Evolutionary conservation across 148 eudicot genomes (phyloP), one percentile per base, ranked within the genome.

Genomic region (Chenopodium suecicum): DNA sequence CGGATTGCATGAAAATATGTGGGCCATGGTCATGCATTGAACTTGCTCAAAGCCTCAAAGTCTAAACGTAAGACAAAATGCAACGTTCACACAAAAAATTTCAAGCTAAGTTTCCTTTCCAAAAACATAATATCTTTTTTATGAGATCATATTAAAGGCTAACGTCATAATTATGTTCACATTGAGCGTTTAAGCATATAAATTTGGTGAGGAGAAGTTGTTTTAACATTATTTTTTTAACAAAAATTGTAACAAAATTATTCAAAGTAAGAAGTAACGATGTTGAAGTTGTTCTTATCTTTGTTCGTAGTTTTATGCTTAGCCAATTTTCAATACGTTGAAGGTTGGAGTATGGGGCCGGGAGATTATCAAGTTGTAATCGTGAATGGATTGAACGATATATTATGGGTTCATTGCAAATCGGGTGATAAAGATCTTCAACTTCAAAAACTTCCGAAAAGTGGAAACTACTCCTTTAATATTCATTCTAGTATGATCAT

Each of bases 351-450:
- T n/a, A 0, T 16, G 0, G 0, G 4, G 1, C 9, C 16, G 46
- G 85, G 4, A 44, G 10, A 1, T 22, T 83, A 83, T 41, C 9
- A 46, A 22, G 20, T 77, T 3, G 37, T 27, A 3, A 29, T 82
- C 27, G 66, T 12, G 22, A 82, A 82, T 27, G 80, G 70, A 29
- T 44, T 82, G 4, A 54, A 29, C 8, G 63, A 19, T 12, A 27
- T 2, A 17, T 9, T 82, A 23, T 25, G 60, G 70, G 84, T 77
- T 50, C 84, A 82, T 77, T 82, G 84, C 20, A 81, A 81, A 52
- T 14, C 80, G 3, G 80, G 62, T 37, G 62, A 76, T 58, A 12
- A 27, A 7, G 78, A 82, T 78, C 54, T 82, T 4, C 23, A 32
- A 11, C 85, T 78, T 63, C 81, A 82, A 9, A 62, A 52, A n/a